Evolutionary conservation across 139 green algal genomes (phyloP), one percentile per base, ranked within the genome.

Genomic region (Pleodorina starrii): DNA sequence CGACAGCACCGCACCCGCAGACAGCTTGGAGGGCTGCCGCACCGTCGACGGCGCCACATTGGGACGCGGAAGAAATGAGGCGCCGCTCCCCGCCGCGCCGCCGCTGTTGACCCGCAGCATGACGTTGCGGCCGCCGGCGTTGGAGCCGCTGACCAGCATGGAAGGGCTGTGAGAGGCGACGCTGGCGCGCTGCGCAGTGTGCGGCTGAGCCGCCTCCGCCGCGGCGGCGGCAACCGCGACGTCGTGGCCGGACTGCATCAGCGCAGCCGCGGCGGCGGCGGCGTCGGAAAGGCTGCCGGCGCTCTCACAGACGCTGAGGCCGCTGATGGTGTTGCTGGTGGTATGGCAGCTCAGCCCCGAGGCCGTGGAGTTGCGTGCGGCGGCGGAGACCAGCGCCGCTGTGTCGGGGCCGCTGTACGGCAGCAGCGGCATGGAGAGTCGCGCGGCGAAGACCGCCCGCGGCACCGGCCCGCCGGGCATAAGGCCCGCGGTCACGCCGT

Each of bases 1-100:
- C 0, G 36, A 46, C 60, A 77, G 27, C 54, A 23, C 60, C 25
- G 42, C 60, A 14, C 60, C 81, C 2, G n/a, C 79, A 0, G 51
- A 63, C 79, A 86, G 79, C 57, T 75, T 75, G 27, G 79, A 86
- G 5, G 63, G 79, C 54, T 40, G 54, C 36, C 79, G 79, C 17
- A 75, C 40, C 51, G 32, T 50, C 6, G 51, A 35, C 50, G 76
- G 42, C 48, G 48, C 48, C 6, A 48, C 36, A 32, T 1, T 21
- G 25, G 36, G 51, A 46, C 48, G 76, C 44, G 29, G 29, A 17
- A 11, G 21, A 32, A 76, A 76, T 32, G 17, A 32, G 29, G 40
- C 42, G 42, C 42, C 72, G 50, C 78, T 32, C 44, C 12, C 9
- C 42, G 44, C 44, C 44, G 5, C 74, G 36, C 29, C 74, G 76